These are phyloP conservation scores for Aureobasidium sp. DNA, from an alignment of 2,329 filamentous ascomycete species.

Conservation along the genomic window DNA sequence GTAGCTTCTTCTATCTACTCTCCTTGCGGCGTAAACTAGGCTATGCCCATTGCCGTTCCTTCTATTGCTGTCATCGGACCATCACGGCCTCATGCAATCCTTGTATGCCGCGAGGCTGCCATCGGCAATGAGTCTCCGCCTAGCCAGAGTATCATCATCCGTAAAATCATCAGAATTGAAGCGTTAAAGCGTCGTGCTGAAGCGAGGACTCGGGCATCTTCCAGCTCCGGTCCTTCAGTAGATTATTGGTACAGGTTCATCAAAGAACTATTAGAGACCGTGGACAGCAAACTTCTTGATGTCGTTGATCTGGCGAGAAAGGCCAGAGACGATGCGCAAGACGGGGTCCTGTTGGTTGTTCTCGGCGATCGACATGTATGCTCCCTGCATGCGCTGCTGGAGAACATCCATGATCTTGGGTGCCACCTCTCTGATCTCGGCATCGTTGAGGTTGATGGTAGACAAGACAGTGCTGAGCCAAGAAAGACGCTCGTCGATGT, in stretches of 20 bases:
- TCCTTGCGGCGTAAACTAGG: not conserved
- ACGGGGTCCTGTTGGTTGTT: constrained; percentile 43
- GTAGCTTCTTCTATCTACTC: not conserved
- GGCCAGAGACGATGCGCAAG: constrained; percentile 28
- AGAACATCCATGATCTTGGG: constrained; percentile 56
- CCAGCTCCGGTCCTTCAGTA: not conserved
- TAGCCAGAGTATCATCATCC: not conserved
- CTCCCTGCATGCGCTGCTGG: constrained; percentile 47
- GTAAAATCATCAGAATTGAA: not conserved
- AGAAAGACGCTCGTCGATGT: constrained; percentile 47
- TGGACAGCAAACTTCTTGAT: constrained; percentile 16
- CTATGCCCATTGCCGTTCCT: not conserved
- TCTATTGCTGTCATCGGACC: not conserved
- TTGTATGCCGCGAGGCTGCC: not conserved
- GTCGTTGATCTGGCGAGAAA: constrained; percentile 26
- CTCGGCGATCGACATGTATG: constrained; percentile 52
- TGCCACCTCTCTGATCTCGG: constrained; percentile 49
- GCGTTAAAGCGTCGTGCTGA: not conserved
- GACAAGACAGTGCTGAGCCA: constrained; percentile 53
- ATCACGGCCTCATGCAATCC: not conserved
- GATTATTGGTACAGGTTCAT: not conserved
- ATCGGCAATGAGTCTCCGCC: not conserved
- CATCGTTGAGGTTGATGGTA: constrained; percentile 43
- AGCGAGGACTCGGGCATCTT: not conserved
- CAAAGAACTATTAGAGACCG: not conserved